Evolutionary conservation across 2,329 filamentous ascomycete genomes (phyloP), one percentile per base, ranked within the genome.

Genomic region (Celoporthe dispersa): DNA sequence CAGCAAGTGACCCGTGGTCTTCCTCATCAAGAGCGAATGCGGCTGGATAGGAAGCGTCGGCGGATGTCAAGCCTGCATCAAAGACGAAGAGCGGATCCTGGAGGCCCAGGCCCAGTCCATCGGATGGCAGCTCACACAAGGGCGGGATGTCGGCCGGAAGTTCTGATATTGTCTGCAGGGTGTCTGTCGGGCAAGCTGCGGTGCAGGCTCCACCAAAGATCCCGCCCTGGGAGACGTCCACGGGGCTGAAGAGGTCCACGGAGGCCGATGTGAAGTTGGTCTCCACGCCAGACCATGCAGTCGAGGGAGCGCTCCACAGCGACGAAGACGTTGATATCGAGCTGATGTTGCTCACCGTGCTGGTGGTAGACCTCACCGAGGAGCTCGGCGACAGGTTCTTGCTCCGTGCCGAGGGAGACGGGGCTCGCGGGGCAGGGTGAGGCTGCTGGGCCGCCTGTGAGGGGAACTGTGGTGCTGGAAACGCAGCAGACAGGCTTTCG

Each of bases 281-380:
- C 67, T 84, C 80, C 44, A 81, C 76, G 3, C 78, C 81, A 12
- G 81, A 80, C 22, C 75, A 77, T 73, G 80, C 79, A 14, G 81
- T 81, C 79, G 84, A 85, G 16, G 76, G 74, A 6, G 76, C 76
- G 64, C 81, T 82, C 78, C 79, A 85, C 39, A 80, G 80, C 11
- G 85, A 86, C 51, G 83, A 76, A 12, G 85, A 84, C 8, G 85
- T 87, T 66, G 87, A 80, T 39, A 81, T 72, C 69, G 79, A 81
- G 68, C 78, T 81, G 61, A 71, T 69, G 2, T 72, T 77, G 72
- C 74, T 77, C 33, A 70, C 72, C 11, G 79, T 80, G 74, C 81
- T 84, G 14, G 80, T 78, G 7, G 80, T 85, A 8, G 84, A 86
- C 64, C 84, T 79, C 41, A 86, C 81, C 11, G 84, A 86, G 7